These are phyloP conservation scores for Lipomyces japonicus DNA, from an alignment of 805 yeast species.

Conservation along the genomic window DNA sequence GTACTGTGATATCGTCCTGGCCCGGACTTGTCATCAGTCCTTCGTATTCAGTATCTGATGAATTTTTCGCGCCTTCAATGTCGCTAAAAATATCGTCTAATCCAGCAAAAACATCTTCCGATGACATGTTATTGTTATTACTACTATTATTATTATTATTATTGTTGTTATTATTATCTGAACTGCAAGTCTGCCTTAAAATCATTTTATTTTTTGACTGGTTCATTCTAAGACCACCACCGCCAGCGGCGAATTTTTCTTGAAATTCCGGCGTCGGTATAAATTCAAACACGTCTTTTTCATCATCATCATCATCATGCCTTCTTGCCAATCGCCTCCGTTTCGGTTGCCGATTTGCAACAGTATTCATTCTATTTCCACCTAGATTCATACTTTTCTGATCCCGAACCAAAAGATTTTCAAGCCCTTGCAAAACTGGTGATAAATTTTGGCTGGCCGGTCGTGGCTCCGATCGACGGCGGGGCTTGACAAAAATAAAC, in stretches of 20 bases:
- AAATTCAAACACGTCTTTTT: slow-evolving; percentile 2
- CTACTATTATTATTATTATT: neutral
- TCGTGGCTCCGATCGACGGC: too few relatives aligned
- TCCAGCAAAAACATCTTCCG: neutral
- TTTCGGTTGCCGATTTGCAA: neutral
- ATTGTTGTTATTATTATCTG: too few relatives aligned
- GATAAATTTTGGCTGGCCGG: too few relatives aligned
- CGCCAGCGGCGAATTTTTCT: neutral
- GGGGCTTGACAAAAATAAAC: neutral
- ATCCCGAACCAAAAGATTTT: neutral
- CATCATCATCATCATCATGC: slow-evolving; percentile 13
- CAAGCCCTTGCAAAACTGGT: slow-evolving; percentile 3
- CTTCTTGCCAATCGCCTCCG: slow-evolving; percentile 5
- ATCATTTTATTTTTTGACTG: neutral
- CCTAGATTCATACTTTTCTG: neutral
- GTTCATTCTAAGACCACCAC: neutral
- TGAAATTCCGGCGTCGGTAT: too few relatives aligned
- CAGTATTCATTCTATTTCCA: neutral
- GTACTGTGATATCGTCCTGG: too few relatives aligned
- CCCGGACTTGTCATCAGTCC: too few relatives aligned
- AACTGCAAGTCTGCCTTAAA: too few relatives aligned
- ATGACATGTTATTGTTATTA: neutral
- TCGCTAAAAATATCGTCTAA: neutral
- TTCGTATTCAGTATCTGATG: too few relatives aligned
- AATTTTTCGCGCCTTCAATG: too few relatives aligned